Evolutionary conservation across 768 basidiomycete species (phyloP).

Genomic region (Naematelia encephala): DNA sequence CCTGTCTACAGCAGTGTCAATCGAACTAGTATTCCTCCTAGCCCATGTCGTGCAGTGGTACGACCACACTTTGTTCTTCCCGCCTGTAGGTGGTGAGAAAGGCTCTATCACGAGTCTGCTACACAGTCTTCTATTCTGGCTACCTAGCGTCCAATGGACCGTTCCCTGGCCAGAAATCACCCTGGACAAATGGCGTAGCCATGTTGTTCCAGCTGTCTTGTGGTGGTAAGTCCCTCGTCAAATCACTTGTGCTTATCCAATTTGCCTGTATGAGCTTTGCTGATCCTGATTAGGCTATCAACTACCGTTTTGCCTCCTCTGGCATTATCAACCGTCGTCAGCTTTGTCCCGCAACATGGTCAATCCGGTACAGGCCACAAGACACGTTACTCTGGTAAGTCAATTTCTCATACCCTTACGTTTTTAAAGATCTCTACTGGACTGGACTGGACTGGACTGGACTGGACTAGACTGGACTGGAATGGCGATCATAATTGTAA

Average conservation of each 20-base stretch:
- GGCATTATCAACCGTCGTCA: constrained; percentile 36
- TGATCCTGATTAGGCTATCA: constrained; percentile 30
- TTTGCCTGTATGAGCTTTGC: not conserved
- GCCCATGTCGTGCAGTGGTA: constrained; percentile 38
- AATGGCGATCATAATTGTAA: not conserved
- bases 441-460: too few species aligned
- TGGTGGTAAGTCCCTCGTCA: constrained; percentile 39
- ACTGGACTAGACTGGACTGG: not conserved
- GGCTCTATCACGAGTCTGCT: constrained; percentile 29
- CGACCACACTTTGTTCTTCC: constrained; percentile 43
- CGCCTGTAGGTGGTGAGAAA: constrained; percentile 19
- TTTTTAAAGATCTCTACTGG: not conserved
- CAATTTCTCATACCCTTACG: not conserved
- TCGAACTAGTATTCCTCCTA: constrained; percentile 41
- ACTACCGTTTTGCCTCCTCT: constrained; percentile 46
- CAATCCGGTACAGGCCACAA: constrained; percentile 12
- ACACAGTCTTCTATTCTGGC: constrained; percentile 39
- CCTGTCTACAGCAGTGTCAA: constrained; percentile 25
- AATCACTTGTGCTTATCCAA: not conserved
- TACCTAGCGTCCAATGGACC: constrained; percentile 28
- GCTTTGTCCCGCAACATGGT: constrained; percentile 35
- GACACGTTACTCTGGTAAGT: constrained; percentile 27
- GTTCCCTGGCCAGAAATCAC: constrained; percentile 34
- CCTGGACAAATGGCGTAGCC: constrained; percentile 8
- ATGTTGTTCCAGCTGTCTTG: constrained; percentile 29